A percentile compares a stretch with the other conserved stretches of the same genome.
Evolutionary conservation across 179 eudicot species (phyloP).

Genomic region (Actinidia arguta): DNA sequence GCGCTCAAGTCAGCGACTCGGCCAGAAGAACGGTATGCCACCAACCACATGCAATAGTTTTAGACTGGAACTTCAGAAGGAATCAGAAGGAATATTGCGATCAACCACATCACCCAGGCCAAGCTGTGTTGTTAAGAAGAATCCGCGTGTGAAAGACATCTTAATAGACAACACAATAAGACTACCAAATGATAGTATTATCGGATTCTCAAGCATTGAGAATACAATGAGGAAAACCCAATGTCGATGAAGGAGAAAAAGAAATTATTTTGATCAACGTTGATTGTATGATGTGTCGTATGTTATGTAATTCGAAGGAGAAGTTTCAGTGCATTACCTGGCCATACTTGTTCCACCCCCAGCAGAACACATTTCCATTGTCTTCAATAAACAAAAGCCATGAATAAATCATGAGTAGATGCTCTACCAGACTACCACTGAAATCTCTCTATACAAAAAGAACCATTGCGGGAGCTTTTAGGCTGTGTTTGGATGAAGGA

Average conservation of each 20-base stretch:
- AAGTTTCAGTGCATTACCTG: slow-evolving; percentile 58
- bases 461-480: no score
- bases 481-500: no score
- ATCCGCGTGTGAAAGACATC: neutral
- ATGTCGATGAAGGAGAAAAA: neutral
- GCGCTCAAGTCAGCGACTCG: slow-evolving; percentile 63
- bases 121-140: slow-evolving; percentile 50
- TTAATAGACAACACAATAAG: neutral
- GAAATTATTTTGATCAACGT: neutral
- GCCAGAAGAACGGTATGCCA: slow-evolving; percentile 96
- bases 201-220: neutral
- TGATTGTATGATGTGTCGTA: neutral
- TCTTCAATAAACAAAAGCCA: slow-evolving; percentile 49
- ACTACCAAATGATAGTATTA: neutral
- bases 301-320: neutral
- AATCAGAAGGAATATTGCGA: slow-evolving; percentile 84
- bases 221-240: neutral
- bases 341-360: slow-evolving; percentile 99
- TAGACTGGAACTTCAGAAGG: slow-evolving; percentile 57
- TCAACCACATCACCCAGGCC: slow-evolving; percentile 96
- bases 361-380: slow-evolving; percentile 80
- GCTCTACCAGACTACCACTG: no score
- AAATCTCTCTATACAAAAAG: no score
- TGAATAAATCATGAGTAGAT: neutral
- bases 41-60: slow-evolving; percentile 92